Percentiles rank a stretch among this genome's conserved stretches.
These are phyloP conservation scores for Scenedesmus sp. DNA, from an alignment of 163 green algal species.

Conservation along the genomic window DNA sequence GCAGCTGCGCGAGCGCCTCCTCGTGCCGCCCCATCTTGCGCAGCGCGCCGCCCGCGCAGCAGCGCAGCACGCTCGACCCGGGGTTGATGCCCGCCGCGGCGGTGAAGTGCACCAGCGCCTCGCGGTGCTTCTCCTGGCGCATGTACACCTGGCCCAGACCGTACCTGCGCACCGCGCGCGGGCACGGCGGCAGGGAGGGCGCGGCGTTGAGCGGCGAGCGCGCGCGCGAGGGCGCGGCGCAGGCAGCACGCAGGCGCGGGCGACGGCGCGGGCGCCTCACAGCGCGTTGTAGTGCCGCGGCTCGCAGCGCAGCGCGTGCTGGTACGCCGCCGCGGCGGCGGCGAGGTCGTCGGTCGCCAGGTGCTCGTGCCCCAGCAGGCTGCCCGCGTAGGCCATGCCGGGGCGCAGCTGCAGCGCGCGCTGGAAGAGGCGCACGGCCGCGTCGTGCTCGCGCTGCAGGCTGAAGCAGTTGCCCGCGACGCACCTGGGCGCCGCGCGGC, in stretches of 20 bases:
- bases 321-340: slow-evolving; percentile 85
- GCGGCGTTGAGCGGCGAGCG: background rate
- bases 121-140: slow-evolving; percentile 90
- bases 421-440: slow-evolving; percentile 89
- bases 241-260: background rate
- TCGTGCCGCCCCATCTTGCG: slow-evolving; percentile 69
- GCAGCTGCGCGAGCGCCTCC: slow-evolving; percentile 80
- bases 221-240: background rate
- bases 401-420: slow-evolving; percentile 87
- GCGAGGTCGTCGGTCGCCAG: slow-evolving; percentile 93
- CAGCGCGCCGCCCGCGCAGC: slow-evolving; percentile 90
- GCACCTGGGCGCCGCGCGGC: no score
- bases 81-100: slow-evolving; percentile 77
- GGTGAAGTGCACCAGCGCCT: slow-evolving; percentile 92
- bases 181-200: no score
- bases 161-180: slow-evolving; percentile 72
- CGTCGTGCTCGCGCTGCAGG: slow-evolving; percentile 93
- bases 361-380: slow-evolving; percentile 89
- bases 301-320: slow-evolving; percentile 88
- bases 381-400: slow-evolving; percentile 80
- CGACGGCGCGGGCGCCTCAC: slow-evolving; percentile 54
- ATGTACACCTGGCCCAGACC: slow-evolving; percentile 93
- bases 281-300: slow-evolving; percentile 96
- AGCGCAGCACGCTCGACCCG: slow-evolving; percentile 87
- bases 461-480: slow-evolving; percentile 95